Conservation (phyloP, 2,329 filamentous ascomycete genomes). For the Diaporthe helianthi region DNA sequence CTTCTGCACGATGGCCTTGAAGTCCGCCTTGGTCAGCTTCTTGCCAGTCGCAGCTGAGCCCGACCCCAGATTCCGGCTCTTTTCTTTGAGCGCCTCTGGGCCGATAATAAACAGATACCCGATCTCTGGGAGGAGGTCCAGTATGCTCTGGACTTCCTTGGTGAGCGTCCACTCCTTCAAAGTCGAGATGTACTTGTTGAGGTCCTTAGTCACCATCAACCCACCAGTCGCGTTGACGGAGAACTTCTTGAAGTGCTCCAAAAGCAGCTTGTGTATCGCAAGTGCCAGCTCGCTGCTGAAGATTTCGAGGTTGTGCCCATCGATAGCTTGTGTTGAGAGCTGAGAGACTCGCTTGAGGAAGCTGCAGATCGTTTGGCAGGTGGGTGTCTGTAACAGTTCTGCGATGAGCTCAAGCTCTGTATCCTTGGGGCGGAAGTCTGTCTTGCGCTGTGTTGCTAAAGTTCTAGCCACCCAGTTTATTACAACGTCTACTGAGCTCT, state of each 20-base stretch:
- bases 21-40: slow-evolving; percentile 70
- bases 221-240: slow-evolving; percentile 91
- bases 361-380: slow-evolving; percentile 80
- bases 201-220: slow-evolving; percentile 94
- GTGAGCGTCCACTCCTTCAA: slow-evolving; percentile 82
- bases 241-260: slow-evolving; percentile 95
- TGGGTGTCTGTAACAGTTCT: slow-evolving; percentile 83
- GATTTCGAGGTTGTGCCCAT: slow-evolving; percentile 81
- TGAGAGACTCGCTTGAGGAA: slow-evolving; percentile 77
- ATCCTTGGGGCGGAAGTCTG: slow-evolving; percentile 88
- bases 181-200: slow-evolving; percentile 89
- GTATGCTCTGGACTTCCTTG: slow-evolving; percentile 70
- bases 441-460: slow-evolving; percentile 81
- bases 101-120: slow-evolving; percentile 96
- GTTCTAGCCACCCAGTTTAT: slow-evolving; percentile 78
- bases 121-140: slow-evolving; percentile 91
- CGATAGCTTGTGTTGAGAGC: slow-evolving; percentile 72
- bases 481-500: slow-evolving; percentile 68
- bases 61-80: slow-evolving; percentile 65
- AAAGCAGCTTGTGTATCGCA: slow-evolving; percentile 76
- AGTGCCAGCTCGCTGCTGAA: slow-evolving; percentile 86
- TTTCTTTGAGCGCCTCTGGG: slow-evolving; percentile 76
- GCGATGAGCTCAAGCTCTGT: slow-evolving; percentile 68
- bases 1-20: slow-evolving; percentile 84
- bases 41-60: slow-evolving; percentile 52